Conservation (phyloP, 768 basidiomycete species). For the Coprinopsis strossmayeri region DNA sequence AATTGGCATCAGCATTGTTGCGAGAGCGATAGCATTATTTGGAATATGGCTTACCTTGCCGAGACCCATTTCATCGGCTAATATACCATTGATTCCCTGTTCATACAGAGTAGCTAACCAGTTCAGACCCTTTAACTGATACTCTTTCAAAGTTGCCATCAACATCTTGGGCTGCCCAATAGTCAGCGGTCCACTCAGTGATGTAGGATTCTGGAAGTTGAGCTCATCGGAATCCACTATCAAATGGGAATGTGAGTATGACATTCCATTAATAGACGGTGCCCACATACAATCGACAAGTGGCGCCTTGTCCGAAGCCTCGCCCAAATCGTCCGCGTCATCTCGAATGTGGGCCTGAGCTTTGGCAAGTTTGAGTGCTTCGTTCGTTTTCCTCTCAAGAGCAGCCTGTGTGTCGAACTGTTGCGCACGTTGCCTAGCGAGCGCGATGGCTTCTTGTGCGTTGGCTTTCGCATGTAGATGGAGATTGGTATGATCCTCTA, state of each 20-base stretch:
- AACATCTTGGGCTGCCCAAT: slow-evolving; percentile 94
- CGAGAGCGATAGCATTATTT: no score
- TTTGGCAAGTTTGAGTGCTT: slow-evolving; percentile 66
- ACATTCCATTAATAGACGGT: background rate
- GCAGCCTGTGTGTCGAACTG: slow-evolving; percentile 85
- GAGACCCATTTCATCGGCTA: slow-evolving; percentile 98
- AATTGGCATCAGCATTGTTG: no score
- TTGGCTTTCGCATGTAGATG: slow-evolving; percentile 81
- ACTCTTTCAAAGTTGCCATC: slow-evolving; percentile 95
- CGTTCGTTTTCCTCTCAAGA: slow-evolving; percentile 72
- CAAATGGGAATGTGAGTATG: slow-evolving; percentile 6
- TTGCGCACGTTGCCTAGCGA: slow-evolving; percentile 72
- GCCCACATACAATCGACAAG: slow-evolving; percentile 64
- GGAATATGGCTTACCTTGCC: slow-evolving; percentile 66
- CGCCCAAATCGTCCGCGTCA: slow-evolving; percentile 32
- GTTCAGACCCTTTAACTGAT: slow-evolving; percentile 95
- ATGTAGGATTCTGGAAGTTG: slow-evolving; percentile 98
- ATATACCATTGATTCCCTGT: slow-evolving; percentile 98
- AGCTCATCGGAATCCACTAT: slow-evolving; percentile 93
- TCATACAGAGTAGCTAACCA: slow-evolving; percentile 98
- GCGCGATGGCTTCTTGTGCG: slow-evolving; percentile 81
- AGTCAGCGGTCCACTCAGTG: slow-evolving; percentile 74
- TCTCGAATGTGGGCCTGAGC: slow-evolving; percentile 39
- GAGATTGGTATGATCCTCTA: slow-evolving; percentile 86
- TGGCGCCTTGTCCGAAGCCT: slow-evolving; percentile 29